Base-by-base conservation (phyloP, 257 asterid genomes). In the Nicotiana otophora region DNA sequence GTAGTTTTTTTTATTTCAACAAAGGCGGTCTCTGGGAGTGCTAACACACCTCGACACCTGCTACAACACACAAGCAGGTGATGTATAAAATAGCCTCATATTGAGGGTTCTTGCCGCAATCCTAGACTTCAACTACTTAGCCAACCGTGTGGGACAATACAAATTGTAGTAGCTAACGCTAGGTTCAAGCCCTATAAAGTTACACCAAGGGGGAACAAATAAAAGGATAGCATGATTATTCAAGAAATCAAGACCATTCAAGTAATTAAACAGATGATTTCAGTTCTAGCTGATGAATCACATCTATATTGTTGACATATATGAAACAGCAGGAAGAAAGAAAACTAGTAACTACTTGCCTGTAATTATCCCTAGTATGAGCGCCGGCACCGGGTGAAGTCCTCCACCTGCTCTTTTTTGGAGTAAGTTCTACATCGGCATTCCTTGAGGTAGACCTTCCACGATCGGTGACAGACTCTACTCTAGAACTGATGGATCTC, bases 371-470 rank as follows among this genome's bases (percentile, higher is more conserved):
- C 88, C 97, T 89, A 79, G 94, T 83, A 82, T 89, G 92, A 85
- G 94, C 87, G 84, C 91, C 88, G 63, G 96, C 88, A 87, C 92
- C 87, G 63, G 99, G 98, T 28, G 99, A 94, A 82, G 89, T 84
- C 83, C 92, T 89, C 84, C 93, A 88, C 86, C 95, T 95, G 84
- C 85, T 80, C 80, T 90, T 94, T 61, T 87, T 86, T 68, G 93
- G 86, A 84, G 89, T 78, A 82, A 64, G 87, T 77, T 91, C 99
- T 39, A 81, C 7, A 65, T 96, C 97, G 79, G 88, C 88, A 91
- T 88, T 90, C 82, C 92, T 92, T 58, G 98, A 89, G 84, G 89
- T 39, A 66, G 96, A 89, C 88, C 94, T 88, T 81, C 89, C 97
- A 89, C 94, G 88, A 74, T 95, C 97, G 84, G 88, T 69, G 72